Evolutionary conservation across 495 filamentous ascomycete genomes (phyloP).

Genomic region (Amniculicola lignicola): DNA sequence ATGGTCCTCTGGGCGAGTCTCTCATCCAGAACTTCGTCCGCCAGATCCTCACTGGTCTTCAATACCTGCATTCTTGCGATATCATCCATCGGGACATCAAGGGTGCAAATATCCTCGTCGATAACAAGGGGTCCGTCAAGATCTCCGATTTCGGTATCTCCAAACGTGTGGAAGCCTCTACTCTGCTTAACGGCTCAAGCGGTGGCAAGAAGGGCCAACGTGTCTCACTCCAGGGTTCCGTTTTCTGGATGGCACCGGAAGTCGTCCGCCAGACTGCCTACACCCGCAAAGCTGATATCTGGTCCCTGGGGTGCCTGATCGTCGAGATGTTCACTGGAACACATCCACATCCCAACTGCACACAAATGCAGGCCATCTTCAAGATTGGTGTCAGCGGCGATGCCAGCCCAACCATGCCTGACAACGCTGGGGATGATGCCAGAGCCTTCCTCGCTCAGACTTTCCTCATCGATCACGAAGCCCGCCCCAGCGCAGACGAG

Average conservation of each 20-base stretch:
- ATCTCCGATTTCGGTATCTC: constrained; percentile 99
- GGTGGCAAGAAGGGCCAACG: constrained; percentile 59
- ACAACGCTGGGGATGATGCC: constrained; percentile 81
- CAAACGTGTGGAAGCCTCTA: constrained; percentile 88
- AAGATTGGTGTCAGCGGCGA: constrained; percentile 82
- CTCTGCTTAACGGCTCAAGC: constrained; percentile 53
- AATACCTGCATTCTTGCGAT: constrained; percentile 88
- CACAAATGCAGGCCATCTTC: constrained; percentile 96
- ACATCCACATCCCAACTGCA: constrained; percentile 96
- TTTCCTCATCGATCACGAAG: constrained; percentile 92
- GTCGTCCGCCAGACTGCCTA: constrained; percentile 97
- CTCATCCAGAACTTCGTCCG: constrained; percentile 95
- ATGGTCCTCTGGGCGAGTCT: constrained; percentile 89
- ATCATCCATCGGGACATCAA: constrained; percentile 99
- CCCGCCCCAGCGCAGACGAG: constrained; percentile 87
- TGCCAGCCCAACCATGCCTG: constrained; percentile 85
- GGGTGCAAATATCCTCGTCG: constrained; percentile 96
- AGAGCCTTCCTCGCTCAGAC: constrained; percentile 79
- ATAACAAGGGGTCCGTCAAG: constrained; percentile 98
- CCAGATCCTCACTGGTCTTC: constrained; percentile 92
- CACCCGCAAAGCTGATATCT: constrained; percentile 99
- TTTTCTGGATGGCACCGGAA: constrained; percentile 99
- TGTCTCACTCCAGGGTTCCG: constrained; percentile 91
- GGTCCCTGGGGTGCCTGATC: constrained; percentile 93
- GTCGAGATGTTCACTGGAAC: constrained; percentile 99